Evolutionary conservation across 768 basidiomycete genomes (phyloP), one percentile per base, ranked within the genome.

Genomic region (Termitomyces sp.): DNA sequence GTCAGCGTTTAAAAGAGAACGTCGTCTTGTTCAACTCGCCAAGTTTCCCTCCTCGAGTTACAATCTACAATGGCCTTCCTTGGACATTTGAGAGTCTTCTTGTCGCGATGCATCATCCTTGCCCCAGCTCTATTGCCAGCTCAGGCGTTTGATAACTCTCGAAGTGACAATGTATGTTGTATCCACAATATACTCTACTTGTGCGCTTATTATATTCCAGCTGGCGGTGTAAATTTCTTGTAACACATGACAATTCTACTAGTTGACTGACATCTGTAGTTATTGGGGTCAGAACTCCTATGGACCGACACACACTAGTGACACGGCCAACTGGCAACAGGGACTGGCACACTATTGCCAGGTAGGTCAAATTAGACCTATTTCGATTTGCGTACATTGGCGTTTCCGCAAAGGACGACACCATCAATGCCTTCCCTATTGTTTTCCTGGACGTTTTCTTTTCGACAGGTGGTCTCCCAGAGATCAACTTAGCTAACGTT

Each of bases 261-360:
- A 2, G 27, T 47, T 40, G 54, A 56, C 53, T 41, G 35, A 28
- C 14, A 28, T 30, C 11, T 27, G 27, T 67, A 86, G 85, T 28
- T 88, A 87, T 65, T 88, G 83, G 81, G 88, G 87, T 55, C 85
- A 89, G 67, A 85, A 88, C 61, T 86, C 87, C 1, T 86, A 86
- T 58, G 86, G 88, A 39, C 86, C 85, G 12, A 73, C 72, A 3
- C 76, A 79, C 47, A 17, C n/a, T 57, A 64, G 64, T 34, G 76
- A 85, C 57, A 68, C 73, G 1, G 76, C 79, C 27, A 75, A 83
- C 61, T 86, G 72, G 60, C 86, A 88, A 72, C 77, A 87, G 64
- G 70, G 76, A 0, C 68, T 89, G 55, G 77, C 80, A 3, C 81
- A 75, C 65, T 88, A 87, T 67, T 88, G 86, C 67, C 76, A 81